Evolutionary conservation across 768 basidiomycete genomes (phyloP), one percentile per base, ranked within the genome.

Genomic region (Boletus sp.): DNA sequence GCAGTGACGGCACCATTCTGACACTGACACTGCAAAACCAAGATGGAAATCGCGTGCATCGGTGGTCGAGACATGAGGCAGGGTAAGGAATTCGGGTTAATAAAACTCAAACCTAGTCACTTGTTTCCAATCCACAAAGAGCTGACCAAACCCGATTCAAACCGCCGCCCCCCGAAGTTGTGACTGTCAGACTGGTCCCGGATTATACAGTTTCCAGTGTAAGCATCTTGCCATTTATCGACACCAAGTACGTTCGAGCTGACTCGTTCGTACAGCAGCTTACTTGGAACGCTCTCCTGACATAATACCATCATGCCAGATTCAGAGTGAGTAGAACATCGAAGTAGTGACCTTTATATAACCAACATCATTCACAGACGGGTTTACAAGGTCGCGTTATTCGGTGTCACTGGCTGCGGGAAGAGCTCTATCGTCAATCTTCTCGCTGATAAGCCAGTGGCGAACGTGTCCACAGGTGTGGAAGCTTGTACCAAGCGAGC

Each of bases 401-500:
- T 73, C 36, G 70, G 70, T 40, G 62, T 64, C 54, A 66, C 61
- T 12, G 70, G 70, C n/a, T 57, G 62, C 47, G 71, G 70, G 30
- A 71, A 71, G 55, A 71, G 70, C 44, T 73, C 70, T 0, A 52
- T 71, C 54, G 46, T 73, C 53, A 71, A 71, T 29, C 59, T 71
- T 48, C 59, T 71, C 51, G 64, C 65, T 2, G 71, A 65, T 12
- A 35, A 60, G 11, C 51, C 64, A 4, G 40, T 63, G 11, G 76
- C 77, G 1, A 36, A 52, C 1, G 64, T 71, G 9, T 75, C 75
- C 4, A 64, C 61, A 15, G 57, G 65, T 1, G 71, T 70, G 0
- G 57, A 57, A 1, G 71, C 73, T 7, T 76, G 71, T 41, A 80
- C 79, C 1, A 71, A 64, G 35, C 52, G 66, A 8, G 68, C 60